phyloP scores from a whole-genome alignment of 441 rosid species.

The Populus tomentosa region DNA sequence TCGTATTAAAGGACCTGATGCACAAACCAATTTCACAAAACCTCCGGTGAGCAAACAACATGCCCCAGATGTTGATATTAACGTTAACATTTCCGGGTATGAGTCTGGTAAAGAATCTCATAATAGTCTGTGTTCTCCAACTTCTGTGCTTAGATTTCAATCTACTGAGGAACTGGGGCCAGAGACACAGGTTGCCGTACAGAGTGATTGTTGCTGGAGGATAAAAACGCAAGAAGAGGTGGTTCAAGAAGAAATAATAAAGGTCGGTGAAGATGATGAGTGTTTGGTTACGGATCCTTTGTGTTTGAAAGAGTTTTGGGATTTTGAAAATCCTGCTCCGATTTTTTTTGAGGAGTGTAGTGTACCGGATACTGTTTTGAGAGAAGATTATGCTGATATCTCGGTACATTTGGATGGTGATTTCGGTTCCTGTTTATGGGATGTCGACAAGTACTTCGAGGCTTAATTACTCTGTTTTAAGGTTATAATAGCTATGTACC shows the following conservation, averaged over 20 bases:
- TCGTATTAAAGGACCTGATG: conserved; percentile 53
- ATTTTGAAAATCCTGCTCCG: conserved; percentile 31
- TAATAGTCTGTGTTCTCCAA: conserved; percentile 50
- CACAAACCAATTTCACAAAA: conserved; percentile 51
- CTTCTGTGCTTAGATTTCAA: conserved; percentile 70
- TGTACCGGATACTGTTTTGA: conserved; percentile 15
- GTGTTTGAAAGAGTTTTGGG: conserved; percentile 19
- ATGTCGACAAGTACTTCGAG: conserved; percentile 50
- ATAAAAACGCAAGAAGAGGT: background rate
- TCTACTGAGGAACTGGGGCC: conserved; percentile 34
- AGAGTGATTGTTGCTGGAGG: background rate
- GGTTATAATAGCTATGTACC: background rate
- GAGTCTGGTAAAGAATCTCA: conserved; percentile 61
- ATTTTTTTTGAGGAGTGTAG: conserved; percentile 42
- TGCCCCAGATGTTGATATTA: conserved; percentile 24
- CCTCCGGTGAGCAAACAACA: conserved; percentile 30
- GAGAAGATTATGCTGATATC: conserved; percentile 26
- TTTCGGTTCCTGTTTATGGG: conserved; percentile 58
- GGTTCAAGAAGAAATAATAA: background rate
- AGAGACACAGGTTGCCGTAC: background rate
- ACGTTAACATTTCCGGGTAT: conserved; percentile 27
- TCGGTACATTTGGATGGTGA: conserved; percentile 32
- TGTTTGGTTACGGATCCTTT: background rate
- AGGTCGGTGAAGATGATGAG: background rate
- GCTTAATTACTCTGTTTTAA: conserved; percentile 1